Base-by-base conservation (phyloP, 805 yeast species). In the Millerago galiae region DNA sequence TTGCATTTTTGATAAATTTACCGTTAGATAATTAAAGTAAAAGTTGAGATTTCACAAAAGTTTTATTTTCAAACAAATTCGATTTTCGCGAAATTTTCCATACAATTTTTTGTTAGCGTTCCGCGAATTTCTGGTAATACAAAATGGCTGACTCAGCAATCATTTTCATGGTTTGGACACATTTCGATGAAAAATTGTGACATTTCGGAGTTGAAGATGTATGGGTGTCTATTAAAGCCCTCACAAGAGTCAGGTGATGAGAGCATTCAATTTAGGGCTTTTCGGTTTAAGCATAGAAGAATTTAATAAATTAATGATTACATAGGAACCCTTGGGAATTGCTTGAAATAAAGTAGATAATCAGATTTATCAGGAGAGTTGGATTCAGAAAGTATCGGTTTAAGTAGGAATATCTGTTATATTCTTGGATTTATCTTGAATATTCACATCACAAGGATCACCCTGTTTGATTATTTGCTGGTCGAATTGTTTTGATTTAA, bases 1-100 rank as follows among this genome's bases (percentile, higher is more conserved):
- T 65, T 68, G 72, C 72, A 68, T 68, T 66, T 66, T 50, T 52
- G 51, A 48, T 49, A 40, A 51, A 52, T 47, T 42, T 38, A 47
- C 56, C 36, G 49, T 47, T 50, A 45, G 45, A 45, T 34, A 28
- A 17, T 16, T 34, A 32, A 17, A 13, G 14, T 14, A 34, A 30
- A 41, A 33, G 41, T 24, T 26, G 41, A 42, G 40, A 27, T 28
- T 37, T 29, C 17, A 34, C 35, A 35, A 43, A 43, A 43, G 46
- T 46, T 46, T 43, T 43, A 44, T 37, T 45, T 44, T 44, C 42
- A 38, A n/a, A 28, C 36, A 18, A 11, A 10, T 16, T 12, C 24
- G 26, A 26, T 14, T 9, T 40, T 34, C 42, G 42, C 42, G 42
- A 40, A n/a, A 29, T 29, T 24, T 30, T 25, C 16, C 24, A 21